These are phyloP conservation scores for Houttuynia cordata DNA, from an alignment of 164 flowering plant genomes.

Conservation along the genomic window DNA sequence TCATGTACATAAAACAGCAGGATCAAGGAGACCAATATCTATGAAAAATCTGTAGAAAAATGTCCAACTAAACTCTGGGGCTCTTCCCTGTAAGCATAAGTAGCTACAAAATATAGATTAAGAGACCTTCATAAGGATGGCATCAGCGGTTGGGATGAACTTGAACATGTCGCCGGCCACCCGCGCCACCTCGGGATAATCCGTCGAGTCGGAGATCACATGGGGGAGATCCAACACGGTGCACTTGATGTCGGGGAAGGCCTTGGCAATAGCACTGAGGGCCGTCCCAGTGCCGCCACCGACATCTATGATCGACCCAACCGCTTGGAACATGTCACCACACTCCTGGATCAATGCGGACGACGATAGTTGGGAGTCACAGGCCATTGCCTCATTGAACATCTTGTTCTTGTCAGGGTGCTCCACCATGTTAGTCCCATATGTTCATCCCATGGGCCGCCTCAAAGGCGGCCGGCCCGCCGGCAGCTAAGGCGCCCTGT, in stretches of 20 bases:
- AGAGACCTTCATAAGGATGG: neutral
- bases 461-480: conserved; percentile 15
- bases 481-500: conserved; percentile 1
- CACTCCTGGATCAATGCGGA: conserved; percentile 11
- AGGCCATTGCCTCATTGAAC: conserved; percentile 26
- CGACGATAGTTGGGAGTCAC: conserved; percentile 9
- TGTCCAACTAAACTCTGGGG: too few species aligned
- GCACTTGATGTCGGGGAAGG: conserved; percentile 19
- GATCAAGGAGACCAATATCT: too few species aligned
- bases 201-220: conserved; percentile 13
- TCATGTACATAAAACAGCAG: too few species aligned
- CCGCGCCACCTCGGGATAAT: conserved; percentile 3
- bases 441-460: conserved; percentile 17
- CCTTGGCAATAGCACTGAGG: conserved; percentile 11
- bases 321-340: conserved; percentile 5
- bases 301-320: conserved; percentile 13
- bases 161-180: conserved; percentile 17
- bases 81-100: too few species aligned
- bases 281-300: conserved; percentile 23
- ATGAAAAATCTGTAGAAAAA: too few species aligned
- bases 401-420: conserved; percentile 11
- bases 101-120: too few species aligned
- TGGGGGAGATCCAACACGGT: conserved; percentile 17
- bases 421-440: conserved; percentile 16
- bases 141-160: conserved; percentile 6